Evolutionary conservation across 2,329 filamentous ascomycete species (phyloP).

Genomic region (Pseudogymnoascus sp.): DNA sequence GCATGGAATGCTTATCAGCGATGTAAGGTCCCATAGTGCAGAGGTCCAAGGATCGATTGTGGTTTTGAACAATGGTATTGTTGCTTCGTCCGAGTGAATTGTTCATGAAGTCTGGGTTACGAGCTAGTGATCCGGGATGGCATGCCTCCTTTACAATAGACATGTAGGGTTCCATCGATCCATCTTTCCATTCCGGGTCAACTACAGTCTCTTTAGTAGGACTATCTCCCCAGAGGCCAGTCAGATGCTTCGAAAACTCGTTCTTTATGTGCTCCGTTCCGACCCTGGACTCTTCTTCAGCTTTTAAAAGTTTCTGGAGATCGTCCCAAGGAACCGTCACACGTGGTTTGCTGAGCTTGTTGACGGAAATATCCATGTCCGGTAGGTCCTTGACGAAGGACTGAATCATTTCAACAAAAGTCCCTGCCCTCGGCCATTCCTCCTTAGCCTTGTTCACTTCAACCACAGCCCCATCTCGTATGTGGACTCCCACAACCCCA

Average conservation of each 20-base stretch:
- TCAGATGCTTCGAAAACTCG: conserved; percentile 35
- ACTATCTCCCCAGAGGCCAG: conserved; percentile 18
- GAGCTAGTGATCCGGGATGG: conserved; percentile 44
- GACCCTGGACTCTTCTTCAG: conserved; percentile 32
- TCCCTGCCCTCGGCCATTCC: conserved; percentile 28
- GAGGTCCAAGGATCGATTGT: conserved; percentile 49
- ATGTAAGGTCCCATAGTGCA: conserved; percentile 47
- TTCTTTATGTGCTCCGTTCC: background rate
- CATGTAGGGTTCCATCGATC: conserved; percentile 47
- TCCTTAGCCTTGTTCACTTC: conserved; percentile 23
- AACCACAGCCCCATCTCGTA: conserved; percentile 27
- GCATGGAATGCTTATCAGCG: conserved; percentile 44
- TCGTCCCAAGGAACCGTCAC: conserved; percentile 52
- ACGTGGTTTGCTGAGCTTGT: conserved; percentile 54
- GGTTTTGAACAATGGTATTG: conserved; percentile 49
- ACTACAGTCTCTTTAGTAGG: conserved; percentile 12
- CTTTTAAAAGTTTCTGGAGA: conserved; percentile 41
- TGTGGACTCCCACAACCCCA: conserved; percentile 23
- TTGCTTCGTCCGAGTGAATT: conserved; percentile 19
- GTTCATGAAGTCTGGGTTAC: conserved; percentile 33
- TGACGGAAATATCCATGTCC: conserved; percentile 60
- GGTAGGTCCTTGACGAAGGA: conserved; percentile 45
- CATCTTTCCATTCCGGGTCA: conserved; percentile 22
- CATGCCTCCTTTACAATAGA: conserved; percentile 48
- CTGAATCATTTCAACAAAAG: conserved; percentile 28